These are phyloP conservation scores for Dryadomyces sulphureus DNA, from an alignment of 2,329 filamentous ascomycete species.

Conservation along the genomic window DNA sequence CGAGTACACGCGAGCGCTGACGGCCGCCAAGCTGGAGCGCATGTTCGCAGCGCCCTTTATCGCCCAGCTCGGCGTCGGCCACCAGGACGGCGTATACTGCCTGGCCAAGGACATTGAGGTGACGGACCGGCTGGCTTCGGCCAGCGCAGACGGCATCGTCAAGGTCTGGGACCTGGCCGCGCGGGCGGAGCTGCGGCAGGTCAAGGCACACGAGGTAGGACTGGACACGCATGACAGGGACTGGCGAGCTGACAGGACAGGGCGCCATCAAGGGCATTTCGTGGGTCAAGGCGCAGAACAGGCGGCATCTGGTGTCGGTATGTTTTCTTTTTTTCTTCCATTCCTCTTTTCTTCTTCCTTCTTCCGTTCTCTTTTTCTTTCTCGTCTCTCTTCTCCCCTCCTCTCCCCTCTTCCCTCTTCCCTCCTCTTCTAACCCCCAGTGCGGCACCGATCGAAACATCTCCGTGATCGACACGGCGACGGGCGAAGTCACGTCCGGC, in stretches of 20 bases:
- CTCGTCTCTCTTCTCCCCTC: background rate
- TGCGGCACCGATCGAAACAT: constrained; percentile 77
- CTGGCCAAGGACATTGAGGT: constrained; percentile 68
- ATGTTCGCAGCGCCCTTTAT: constrained; percentile 65
- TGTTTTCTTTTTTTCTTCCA: no score
- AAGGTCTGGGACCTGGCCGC: constrained; percentile 55
- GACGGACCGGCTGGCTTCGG: constrained; percentile 62
- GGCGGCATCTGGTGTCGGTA: constrained; percentile 20
- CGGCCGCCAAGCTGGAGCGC: constrained; percentile 83
- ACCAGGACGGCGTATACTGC: constrained; percentile 80
- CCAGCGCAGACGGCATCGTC: constrained; percentile 80
- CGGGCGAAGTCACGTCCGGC: constrained; percentile 70
- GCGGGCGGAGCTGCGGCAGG: constrained; percentile 57
- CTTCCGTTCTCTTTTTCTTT: background rate
- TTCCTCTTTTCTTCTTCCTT: no score
- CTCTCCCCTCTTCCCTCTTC: background rate
- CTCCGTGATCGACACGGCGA: constrained; percentile 85
- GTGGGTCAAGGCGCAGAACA: constrained; percentile 62
- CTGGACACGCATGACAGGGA: background rate
- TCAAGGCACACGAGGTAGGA: constrained; percentile 56
- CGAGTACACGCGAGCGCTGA: constrained; percentile 57
- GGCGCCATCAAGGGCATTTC: constrained; percentile 85
- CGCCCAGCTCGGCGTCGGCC: constrained; percentile 72
- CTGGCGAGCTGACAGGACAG: constrained; percentile 4
- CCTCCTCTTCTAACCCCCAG: no score